phyloP scores from a whole-genome alignment of 1,284 basidiomycete species.

The Marasmius sp. region DNA sequence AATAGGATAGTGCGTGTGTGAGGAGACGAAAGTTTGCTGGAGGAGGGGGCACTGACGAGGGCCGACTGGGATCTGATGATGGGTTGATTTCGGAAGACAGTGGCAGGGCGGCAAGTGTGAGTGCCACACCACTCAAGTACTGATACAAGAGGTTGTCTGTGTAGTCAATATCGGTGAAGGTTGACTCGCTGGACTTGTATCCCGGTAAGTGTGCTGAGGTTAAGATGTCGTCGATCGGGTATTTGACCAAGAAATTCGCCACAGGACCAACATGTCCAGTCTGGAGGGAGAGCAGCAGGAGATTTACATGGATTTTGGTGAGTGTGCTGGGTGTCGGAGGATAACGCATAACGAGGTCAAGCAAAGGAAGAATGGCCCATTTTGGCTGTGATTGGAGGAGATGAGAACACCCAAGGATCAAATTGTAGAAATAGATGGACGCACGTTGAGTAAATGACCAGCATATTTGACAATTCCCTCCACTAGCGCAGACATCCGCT shows the following conservation, averaged over 20 bases:
- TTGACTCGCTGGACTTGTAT: neutral
- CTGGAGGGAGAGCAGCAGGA: slow-evolving; percentile 42
- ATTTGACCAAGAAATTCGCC: slow-evolving; percentile 6
- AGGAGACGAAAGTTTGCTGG: slow-evolving; percentile 60
- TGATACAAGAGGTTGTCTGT: slow-evolving; percentile 78
- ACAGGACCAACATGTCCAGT: slow-evolving; percentile 8
- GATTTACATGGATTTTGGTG: slow-evolving; percentile 67
- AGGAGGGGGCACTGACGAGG: slow-evolving; percentile 30
- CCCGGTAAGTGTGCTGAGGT: slow-evolving; percentile 18
- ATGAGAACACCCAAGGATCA: neutral
- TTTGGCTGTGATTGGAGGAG: slow-evolving; percentile 23
- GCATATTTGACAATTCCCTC: slow-evolving; percentile 43
- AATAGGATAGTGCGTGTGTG: slow-evolving; percentile 62
- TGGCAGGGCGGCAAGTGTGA: slow-evolving; percentile 8
- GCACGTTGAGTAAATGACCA: slow-evolving; percentile 35
- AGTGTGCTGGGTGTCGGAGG: slow-evolving; percentile 56
- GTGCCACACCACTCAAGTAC: slow-evolving; percentile 59
- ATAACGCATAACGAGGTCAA: slow-evolving; percentile 59
- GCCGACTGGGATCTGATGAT: neutral
- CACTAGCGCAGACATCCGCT: slow-evolving; percentile 46
- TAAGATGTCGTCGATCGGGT: slow-evolving; percentile 14
- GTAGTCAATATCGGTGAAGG: slow-evolving; percentile 51
- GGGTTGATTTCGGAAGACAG: slow-evolving; percentile 40
- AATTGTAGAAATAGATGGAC: neutral
- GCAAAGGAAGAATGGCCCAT: slow-evolving; percentile 56